Percentiles rank a stretch among this genome's conserved stretches.
These are phyloP conservation scores for Trametes sanguinea DNA, from an alignment of 768 basidiomycete genomes.

Conservation along the genomic window DNA sequence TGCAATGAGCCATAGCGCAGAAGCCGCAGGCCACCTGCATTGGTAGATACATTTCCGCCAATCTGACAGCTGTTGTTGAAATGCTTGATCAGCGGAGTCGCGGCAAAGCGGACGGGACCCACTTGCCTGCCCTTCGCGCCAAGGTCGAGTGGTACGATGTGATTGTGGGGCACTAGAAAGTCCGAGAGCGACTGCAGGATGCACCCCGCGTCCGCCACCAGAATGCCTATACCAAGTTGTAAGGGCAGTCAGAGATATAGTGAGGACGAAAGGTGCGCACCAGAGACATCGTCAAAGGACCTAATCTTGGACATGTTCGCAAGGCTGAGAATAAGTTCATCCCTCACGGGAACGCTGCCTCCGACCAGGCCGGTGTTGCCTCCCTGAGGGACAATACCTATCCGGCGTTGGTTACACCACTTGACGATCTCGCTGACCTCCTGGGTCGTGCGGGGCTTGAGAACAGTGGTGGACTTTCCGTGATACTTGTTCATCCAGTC, in stretches of 20 bases:
- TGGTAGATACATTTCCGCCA: conserved; percentile 95
- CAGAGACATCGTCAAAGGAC: conserved; percentile 82
- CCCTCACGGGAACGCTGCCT: conserved; percentile 84
- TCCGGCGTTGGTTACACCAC: conserved; percentile 78
- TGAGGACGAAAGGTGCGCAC: conserved; percentile 39
- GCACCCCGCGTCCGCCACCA: conserved; percentile 94
- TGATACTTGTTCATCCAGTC: conserved; percentile 98
- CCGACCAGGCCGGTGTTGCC: conserved; percentile 99
- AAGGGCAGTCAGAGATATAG: conserved; percentile 11
- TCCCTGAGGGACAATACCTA: conserved; percentile 95
- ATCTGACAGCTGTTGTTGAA: conserved; percentile 78
- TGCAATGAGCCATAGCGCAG: conserved; percentile 94
- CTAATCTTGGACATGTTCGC: conserved; percentile 81
- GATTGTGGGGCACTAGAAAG: conserved; percentile 81
- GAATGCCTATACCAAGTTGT: conserved; percentile 56
- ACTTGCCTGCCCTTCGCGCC: conserved; percentile 91
- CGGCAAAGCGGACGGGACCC: conserved; percentile 9
- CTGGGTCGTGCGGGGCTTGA: conserved; percentile 84
- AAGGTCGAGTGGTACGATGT: conserved; percentile 96
- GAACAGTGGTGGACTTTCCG: conserved; percentile 80
- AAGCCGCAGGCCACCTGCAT: conserved; percentile 95
- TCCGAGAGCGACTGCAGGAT: conserved; percentile 87
- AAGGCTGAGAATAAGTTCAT: conserved; percentile 86
- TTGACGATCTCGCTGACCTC: conserved; percentile 89
- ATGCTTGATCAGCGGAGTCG: too few species aligned